Evolutionary conservation across 2,329 filamentous ascomycete genomes (phyloP), one percentile per base, ranked within the genome.

Genomic region (Amauroascus niger): DNA sequence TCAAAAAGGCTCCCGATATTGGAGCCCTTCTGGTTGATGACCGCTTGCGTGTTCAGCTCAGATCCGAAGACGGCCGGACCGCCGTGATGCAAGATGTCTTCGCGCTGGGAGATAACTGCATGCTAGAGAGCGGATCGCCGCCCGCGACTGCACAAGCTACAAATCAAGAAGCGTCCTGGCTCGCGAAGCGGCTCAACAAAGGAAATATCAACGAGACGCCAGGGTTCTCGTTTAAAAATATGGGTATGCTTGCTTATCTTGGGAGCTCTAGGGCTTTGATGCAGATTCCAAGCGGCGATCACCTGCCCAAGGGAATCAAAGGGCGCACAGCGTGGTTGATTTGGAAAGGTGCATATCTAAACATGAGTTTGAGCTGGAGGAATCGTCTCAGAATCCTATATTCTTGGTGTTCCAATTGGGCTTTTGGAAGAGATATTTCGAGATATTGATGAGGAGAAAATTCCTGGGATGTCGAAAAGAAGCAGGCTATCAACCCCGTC

Each of bases 91-190:
- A 73, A 16, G 76, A 81, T 55, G 78, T 82, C 49, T 79, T 72
- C 52, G 70, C 76, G 1, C 62, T 79, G 7, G 80, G 79, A 16
- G 80, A 82, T 65, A 81, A 79, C 58, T 77, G 76, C 0, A 72
- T 75, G 57, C 67, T 76, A 1, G 77, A 79, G 61, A 73, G 67
- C 2, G 76, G 75, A 1, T 64, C 69, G 0, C 78, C 71, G 0
- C 79, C 79, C 0, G 78, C 79, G 0, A 82, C 79, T 0, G 79
- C 79, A 1, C 79, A 81, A 63, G 79, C 80, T 0, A 77, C 79
- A 0, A 74, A 71, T 14, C 80, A 82, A 61, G 78, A 82, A 62
- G 79, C 79, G 0, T 69, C 71, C 22, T 82, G 79, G 79, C 70
- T 83, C 0, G 76, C 76, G 0, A 74, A 75, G 51, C 70, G 71